A percentile compares a stretch with the other conserved stretches of the same genome.
phyloP scores from a whole-genome alignment of 2,329 filamentous ascomycete species.

The Trichoderma pleuroti region DNA sequence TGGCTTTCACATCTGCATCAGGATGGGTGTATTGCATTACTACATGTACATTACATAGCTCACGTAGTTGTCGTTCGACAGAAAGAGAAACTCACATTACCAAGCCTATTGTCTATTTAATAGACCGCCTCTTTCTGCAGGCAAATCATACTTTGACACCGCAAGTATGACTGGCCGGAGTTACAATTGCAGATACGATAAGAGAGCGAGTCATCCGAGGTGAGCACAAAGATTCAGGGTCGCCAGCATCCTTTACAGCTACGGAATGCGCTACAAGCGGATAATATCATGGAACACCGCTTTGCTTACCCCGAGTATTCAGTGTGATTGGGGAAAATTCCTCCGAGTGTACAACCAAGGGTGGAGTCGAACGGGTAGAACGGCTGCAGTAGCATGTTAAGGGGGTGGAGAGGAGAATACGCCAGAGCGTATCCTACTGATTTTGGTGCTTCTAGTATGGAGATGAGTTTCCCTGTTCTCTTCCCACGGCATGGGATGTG shows the following conservation, averaged over 20 bases:
- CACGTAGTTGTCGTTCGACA: neutral
- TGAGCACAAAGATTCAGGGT: neutral
- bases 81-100: neutral
- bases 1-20: neutral
- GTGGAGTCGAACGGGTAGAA: neutral
- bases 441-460: neutral
- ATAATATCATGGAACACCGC: neutral
- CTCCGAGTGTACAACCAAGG: neutral
- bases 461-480: neutral
- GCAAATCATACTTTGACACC: neutral
- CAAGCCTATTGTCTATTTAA: neutral
- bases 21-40: neutral
- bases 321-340: neutral
- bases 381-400: neutral
- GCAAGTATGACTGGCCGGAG: neutral
- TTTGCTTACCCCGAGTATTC: neutral
- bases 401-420: neutral
- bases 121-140: neutral
- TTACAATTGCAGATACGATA: neutral
- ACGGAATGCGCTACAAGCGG: neutral
- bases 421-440: neutral
- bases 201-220: neutral
- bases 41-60: neutral
- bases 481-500: neutral
- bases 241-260: neutral